Evolutionary conservation across 495 filamentous ascomycete species (phyloP), one percentile per base, ranked within the genome.

Genomic region (Trypethelium eluteriae): DNA sequence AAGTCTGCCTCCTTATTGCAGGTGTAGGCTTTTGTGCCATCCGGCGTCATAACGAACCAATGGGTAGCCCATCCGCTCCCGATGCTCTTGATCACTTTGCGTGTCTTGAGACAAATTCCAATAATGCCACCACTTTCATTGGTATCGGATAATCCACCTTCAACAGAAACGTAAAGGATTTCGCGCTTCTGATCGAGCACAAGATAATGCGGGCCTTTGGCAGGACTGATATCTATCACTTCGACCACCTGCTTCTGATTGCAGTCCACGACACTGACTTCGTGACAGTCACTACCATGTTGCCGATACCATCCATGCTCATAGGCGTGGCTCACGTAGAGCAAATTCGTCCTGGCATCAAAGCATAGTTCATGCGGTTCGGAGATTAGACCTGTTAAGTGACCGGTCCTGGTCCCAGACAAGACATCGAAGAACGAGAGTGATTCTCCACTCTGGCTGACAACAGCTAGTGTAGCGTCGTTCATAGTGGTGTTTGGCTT

Each of bases 11-110:
- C 35, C 56, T 61, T 61, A 38, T 61, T 61, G 56, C 56, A 61
- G 18, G 56, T 61, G n/a, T 61, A 61, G n/a, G 56, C 56, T 61
- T 61, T 61, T 9, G 18, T 61, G n/a, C 56, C 56, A 18, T 61
- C 56, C 56, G 56, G 56, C 9, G 56, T 61, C 56, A 61, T 61
- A 18, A 61, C 56, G 56, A 61, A 61, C 56, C 56, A 61, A 61
- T 61, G 56, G n/a, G 9, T 61, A 18, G 18, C 35, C 18, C 35
- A 61, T 38, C 18, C 18, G 18, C 56, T 61, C 18, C 35, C 56
- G 11, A 61, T 38, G 7, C n/a, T 32, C 35, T 61, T 61, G 11
- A 61, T 38, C 9, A 61, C 35, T 38, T 61, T 18, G 11, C 35
- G 18, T 9, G 18, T 9, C 11, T 32, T 61, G 9, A 61, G 18